A percentile compares a stretch with the other conserved stretches of the same genome.
Evolutionary conservation across 202 grass and related monocot genomes (phyloP).

Genomic region (Eragrostis tef): DNA sequence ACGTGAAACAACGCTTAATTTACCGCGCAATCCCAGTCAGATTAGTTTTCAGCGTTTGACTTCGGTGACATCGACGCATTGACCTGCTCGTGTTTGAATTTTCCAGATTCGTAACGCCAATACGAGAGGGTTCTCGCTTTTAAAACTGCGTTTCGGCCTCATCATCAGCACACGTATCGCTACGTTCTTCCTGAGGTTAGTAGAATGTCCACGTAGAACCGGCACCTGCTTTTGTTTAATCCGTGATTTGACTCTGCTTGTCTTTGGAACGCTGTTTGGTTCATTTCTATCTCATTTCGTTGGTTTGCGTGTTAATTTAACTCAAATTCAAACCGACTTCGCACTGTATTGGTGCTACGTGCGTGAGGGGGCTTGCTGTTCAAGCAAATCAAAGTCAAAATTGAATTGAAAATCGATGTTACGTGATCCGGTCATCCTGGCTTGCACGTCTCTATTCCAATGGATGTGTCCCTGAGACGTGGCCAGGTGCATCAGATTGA

Average conservation of each 20-base stretch:
- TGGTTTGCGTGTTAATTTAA: neutral
- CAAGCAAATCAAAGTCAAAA: constrained; percentile 42
- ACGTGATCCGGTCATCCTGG: neutral
- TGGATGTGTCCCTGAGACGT: neutral
- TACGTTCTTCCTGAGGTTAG: neutral
- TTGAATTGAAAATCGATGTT: neutral
- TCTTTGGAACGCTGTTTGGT: neutral
- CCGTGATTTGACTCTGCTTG: constrained; percentile 24
- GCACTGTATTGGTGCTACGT: neutral
- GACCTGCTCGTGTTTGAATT: neutral
- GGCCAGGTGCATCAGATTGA: neutral
- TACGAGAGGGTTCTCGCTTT: neutral
- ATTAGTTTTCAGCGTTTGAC: constrained; percentile 29
- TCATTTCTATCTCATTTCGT: neutral
- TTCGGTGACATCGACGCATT: constrained; percentile 26
- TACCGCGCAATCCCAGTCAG: neutral
- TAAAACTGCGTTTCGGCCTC: neutral
- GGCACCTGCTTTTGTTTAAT: neutral
- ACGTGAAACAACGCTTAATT: neutral
- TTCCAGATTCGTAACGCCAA: neutral
- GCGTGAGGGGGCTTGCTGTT: neutral
- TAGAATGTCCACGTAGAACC: neutral
- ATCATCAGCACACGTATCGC: neutral
- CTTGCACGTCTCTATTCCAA: neutral
- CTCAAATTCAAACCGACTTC: constrained; percentile 30